Evolutionary conservation across 176 grass and related monocot species (phyloP), one percentile per base, ranked within the genome.

Genomic region (Typha latifolia): DNA sequence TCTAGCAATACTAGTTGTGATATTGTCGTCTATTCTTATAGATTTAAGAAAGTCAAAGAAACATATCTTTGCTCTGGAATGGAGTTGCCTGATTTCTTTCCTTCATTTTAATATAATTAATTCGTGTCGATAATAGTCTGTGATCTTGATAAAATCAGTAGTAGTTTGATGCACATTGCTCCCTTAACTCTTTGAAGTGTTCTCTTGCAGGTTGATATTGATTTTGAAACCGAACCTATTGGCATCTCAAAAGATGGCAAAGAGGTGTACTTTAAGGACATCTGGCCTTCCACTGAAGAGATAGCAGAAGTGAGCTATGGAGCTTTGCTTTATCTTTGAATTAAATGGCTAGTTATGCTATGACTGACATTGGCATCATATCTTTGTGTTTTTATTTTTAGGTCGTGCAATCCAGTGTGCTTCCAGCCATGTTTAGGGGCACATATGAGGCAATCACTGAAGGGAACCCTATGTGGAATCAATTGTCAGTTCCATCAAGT

Each of bases 381-480:
- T 21, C 53, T n/a, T n/a, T 81, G 70, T 82, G 64, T 71, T 81
- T 43, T 79, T 61, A 79, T 43, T 77, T 63, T 6, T 61, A 96
- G 92, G 92, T 96, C 86, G 92, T 96, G 32, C 86, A 96, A 66
- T 84, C 84, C 55, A 96, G 92, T 34, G 92, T 96, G 77, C 85
- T 96, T 61, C 92, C 92, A 64, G 87, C 91, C 77, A 96, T 96
- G 92, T 96, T 96, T 62, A 96, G 77, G 72, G 80, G 80, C 72
- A 96, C 92, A 68, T 96, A 96, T 15, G 71, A 91, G 62, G 64
- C 87, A 12, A 96, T 96, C 72, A 96, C 92, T 47, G 88, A 91
- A 85, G 92, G 92, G 71, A 96, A 96, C 74, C 74, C 92, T 72
- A 96, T 91, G 92, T 96, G 92, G 92, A 96, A 96, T 69, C 79